Conservation (phyloP, 257 asterid genomes). For the Nicotiana obtusifolia region DNA sequence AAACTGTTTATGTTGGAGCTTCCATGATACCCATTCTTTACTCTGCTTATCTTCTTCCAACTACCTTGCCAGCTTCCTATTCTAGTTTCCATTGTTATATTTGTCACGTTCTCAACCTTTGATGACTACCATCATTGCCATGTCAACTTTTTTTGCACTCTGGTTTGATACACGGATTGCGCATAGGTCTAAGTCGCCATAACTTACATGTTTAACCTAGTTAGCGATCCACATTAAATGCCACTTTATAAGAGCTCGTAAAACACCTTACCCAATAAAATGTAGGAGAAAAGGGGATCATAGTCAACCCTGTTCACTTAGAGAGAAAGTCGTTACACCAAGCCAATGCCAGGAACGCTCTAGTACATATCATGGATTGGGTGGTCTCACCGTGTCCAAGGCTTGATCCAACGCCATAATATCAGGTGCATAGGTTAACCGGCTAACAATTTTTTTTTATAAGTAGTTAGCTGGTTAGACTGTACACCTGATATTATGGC, state of each 20-base stretch:
- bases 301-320: neutral
- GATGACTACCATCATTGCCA: neutral
- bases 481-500: no score
- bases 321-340: neutral
- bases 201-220: neutral
- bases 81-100: neutral
- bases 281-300: neutral
- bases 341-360: neutral
- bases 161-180: neutral
- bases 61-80: neutral
- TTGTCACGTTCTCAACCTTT: neutral
- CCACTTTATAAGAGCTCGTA: neutral
- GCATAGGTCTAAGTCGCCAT: neutral
- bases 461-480: no score
- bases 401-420: neutral
- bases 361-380: neutral
- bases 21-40: neutral
- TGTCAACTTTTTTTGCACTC: neutral
- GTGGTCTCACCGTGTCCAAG: neutral
- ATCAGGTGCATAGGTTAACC: neutral
- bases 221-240: neutral
- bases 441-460: neutral
- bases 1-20: neutral
- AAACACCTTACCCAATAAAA: neutral
- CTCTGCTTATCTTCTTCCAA: neutral